Base-by-base conservation (phyloP, 257 asterid genomes). In the Jasminum sambac region DNA sequence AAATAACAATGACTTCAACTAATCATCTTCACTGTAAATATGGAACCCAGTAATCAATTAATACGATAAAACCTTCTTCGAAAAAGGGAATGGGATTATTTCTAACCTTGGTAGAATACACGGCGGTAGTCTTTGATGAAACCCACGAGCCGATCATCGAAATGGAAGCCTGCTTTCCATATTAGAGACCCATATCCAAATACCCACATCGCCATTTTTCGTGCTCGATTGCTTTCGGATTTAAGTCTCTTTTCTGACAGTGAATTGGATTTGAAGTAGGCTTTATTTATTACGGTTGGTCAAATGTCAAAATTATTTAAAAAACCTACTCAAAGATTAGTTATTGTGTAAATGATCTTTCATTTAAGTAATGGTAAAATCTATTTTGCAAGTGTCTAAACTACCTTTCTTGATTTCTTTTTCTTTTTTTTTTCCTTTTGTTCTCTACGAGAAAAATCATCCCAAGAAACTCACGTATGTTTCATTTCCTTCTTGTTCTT, bases 121-220 rank as follows among this genome's bases (percentile, higher is more conserved):
- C 99, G 92, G 67, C 97, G 96, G 71, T 94, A 85, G 68, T 80
- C 88, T 70, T 88, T 88, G 84, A 94, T 84, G 87, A 86, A 94
- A 61, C 97, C 97, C 69, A 85, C 85, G 70, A 86, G 82, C 66
- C 93, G 95, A 72, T 91, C 95, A 68, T 94, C 99, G 67, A 78
- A 84, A 21, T 72, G 79, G 67, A 94, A 94, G 13, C 96, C 97
- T 5, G 96, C 71, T 79, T 94, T 94, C 99, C 99, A 94, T 73
- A 94, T 88, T 69, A 94, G 83, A 30, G 99, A 94, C 73, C 99
- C 99, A 78, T 94, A 94, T 36, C 99, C 99, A 77, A 94, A 94
- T 23, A 94, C 96, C 99, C 96, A 94, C 88, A 85, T 82, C 85
- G 87, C 95, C 96, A 94, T 89, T 75, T 74, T 50, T 67, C 60